These are phyloP conservation scores for Aureobasidium uvarum DNA, from an alignment of 2,329 filamentous ascomycete genomes.

Conservation along the genomic window DNA sequence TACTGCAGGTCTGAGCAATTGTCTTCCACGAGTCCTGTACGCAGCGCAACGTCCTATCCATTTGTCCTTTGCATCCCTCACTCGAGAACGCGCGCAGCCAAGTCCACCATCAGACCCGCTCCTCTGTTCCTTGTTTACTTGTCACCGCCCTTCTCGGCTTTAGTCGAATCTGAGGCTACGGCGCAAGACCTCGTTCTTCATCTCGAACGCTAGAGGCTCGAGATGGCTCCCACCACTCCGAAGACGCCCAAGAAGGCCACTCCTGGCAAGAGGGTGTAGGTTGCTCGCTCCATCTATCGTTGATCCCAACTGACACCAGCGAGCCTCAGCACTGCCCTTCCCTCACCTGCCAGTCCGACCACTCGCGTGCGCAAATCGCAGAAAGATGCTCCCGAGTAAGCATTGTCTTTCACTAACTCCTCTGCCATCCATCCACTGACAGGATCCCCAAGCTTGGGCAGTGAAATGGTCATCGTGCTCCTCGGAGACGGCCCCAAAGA, in stretches of 20 bases:
- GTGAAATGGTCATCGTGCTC: background rate
- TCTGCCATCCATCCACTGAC: background rate
- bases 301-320: background rate
- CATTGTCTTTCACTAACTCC: background rate
- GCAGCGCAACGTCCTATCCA: background rate
- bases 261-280: background rate
- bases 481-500: background rate
- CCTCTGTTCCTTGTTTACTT: too few species aligned
- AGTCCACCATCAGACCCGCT: background rate
- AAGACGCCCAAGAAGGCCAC: conserved; percentile 1
- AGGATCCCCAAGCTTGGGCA: background rate
- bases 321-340: background rate
- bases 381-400: conserved; percentile 6
- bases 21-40: background rate
- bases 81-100: background rate
- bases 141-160: too few species aligned
- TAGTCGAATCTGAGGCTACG: background rate
- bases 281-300: too few species aligned
- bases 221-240: background rate
- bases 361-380: conserved; percentile 3
- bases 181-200: too few species aligned
- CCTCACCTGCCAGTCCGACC: background rate
- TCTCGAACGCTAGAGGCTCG: too few species aligned
- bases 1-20: background rate
- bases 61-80: background rate